Percentiles rank a stretch among this genome's conserved stretches.
These are phyloP conservation scores for Hymenoscyphus salicellus DNA, from an alignment of 2,329 filamentous ascomycete species.

Conservation along the genomic window DNA sequence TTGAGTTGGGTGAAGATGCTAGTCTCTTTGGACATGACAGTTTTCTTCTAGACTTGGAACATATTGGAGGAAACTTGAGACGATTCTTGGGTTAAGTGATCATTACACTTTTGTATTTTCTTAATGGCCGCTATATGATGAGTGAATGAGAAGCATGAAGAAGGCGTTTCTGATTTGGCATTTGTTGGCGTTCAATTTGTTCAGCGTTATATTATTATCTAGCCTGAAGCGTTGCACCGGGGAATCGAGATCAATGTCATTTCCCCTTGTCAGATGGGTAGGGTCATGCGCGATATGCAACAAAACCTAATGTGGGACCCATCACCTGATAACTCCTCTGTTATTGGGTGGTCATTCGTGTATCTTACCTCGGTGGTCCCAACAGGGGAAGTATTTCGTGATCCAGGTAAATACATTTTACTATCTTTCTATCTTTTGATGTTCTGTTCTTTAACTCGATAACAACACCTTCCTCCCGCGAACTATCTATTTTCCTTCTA, in stretches of 20 bases:
- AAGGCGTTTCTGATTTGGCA: constrained; percentile 2
- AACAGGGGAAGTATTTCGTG: too few species aligned
- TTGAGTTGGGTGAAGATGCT: constrained; percentile 90
- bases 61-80: constrained; percentile 81
- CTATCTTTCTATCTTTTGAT: too few species aligned
- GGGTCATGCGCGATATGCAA: too few species aligned
- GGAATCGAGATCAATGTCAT: not conserved
- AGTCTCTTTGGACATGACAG: constrained; percentile 96
- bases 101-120: not conserved
- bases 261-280: too few species aligned
- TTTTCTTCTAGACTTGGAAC: constrained; percentile 86
- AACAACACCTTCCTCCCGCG: too few species aligned
- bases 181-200: not conserved
- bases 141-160: constrained; percentile 8
- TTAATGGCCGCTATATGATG: not conserved
- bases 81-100: constrained; percentile 64
- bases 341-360: too few species aligned
- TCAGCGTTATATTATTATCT: not conserved
- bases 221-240: not conserved
- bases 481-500: too few species aligned
- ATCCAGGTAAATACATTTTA: too few species aligned
- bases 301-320: too few species aligned
- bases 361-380: too few species aligned
- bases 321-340: too few species aligned
- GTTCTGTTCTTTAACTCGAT: too few species aligned